Percentiles rank a stretch among this genome's conserved stretches.
These are phyloP conservation scores for Saksenaea vasiformis DNA, from an alignment of 371 early-diverging fungal genomes.

Conservation along the genomic window DNA sequence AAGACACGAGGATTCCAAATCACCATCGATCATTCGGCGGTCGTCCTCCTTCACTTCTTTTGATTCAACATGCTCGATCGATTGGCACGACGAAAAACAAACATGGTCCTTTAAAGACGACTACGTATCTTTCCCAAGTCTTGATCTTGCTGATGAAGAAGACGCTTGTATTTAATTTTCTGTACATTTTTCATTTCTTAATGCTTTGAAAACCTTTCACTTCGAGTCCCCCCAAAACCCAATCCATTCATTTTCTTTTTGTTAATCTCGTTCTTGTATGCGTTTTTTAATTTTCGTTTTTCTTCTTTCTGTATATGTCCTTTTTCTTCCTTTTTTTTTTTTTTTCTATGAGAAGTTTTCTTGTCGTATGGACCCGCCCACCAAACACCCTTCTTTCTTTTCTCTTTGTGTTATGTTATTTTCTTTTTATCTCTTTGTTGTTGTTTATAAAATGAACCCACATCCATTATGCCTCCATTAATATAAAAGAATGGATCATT, in stretches of 20 bases:
- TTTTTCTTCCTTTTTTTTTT: background rate
- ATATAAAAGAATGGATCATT: background rate
- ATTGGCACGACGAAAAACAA: slow-evolving; percentile 27
- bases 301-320: background rate
- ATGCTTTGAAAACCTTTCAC: background rate
- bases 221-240: background rate
- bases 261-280: slow-evolving; percentile 5
- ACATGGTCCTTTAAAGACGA: slow-evolving; percentile 32
- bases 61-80: slow-evolving; percentile 12
- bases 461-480: background rate
- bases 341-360: background rate
- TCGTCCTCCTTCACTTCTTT: slow-evolving; percentile 10
- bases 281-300: background rate
- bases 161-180: slow-evolving; percentile 9
- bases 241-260: background rate
- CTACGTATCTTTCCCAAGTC: slow-evolving; percentile 36
- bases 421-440: background rate
- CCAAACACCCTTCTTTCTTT: background rate
- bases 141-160: slow-evolving; percentile 8
- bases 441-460: background rate
- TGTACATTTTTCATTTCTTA: background rate
- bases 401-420: background rate
- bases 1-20: slow-evolving; percentile 1
- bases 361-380: slow-evolving; percentile 1
- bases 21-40: background rate